Evolutionary conservation across 2,329 filamentous ascomycete species (phyloP).

Genomic region (Fusarium caatingaense): DNA sequence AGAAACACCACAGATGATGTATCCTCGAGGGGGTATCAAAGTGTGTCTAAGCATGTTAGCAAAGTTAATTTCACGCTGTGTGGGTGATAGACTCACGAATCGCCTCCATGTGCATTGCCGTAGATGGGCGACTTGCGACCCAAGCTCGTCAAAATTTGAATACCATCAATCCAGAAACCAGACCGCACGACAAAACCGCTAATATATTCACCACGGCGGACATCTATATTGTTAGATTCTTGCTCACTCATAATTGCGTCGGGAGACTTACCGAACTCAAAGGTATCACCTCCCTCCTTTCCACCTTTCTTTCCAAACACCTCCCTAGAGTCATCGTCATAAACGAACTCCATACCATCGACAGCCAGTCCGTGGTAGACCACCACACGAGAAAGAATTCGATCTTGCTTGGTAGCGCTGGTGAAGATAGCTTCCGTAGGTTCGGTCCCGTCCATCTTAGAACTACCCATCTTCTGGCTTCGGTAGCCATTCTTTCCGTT

Average conservation of each 20-base stretch:
- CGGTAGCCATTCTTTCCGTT: slow-evolving; percentile 77
- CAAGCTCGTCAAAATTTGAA: slow-evolving; percentile 89
- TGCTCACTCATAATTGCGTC: neutral
- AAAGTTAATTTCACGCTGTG: neutral
- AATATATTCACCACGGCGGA: slow-evolving; percentile 85
- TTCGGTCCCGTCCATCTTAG: slow-evolving; percentile 75
- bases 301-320: slow-evolving; percentile 86
- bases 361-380: slow-evolving; percentile 82
- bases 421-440: slow-evolving; percentile 80
- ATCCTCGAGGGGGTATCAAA: slow-evolving; percentile 88
- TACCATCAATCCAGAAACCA: slow-evolving; percentile 85
- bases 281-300: slow-evolving; percentile 75
- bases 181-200: slow-evolving; percentile 86
- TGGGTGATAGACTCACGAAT: slow-evolving; percentile 71
- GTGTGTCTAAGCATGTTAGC: slow-evolving; percentile 71
- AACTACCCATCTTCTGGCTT: slow-evolving; percentile 78
- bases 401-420: slow-evolving; percentile 73
- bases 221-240: slow-evolving; percentile 68
- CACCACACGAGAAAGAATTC: slow-evolving; percentile 78
- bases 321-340: slow-evolving; percentile 86
- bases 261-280: slow-evolving; percentile 75
- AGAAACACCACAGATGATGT: slow-evolving; percentile 86
- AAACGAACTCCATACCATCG: slow-evolving; percentile 91
- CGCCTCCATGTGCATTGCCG: slow-evolving; percentile 83
- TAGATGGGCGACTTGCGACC: slow-evolving; percentile 88